Base-by-base conservation (phyloP, 2,329 filamentous ascomycete species). In the Aspergillus sp. region DNA sequence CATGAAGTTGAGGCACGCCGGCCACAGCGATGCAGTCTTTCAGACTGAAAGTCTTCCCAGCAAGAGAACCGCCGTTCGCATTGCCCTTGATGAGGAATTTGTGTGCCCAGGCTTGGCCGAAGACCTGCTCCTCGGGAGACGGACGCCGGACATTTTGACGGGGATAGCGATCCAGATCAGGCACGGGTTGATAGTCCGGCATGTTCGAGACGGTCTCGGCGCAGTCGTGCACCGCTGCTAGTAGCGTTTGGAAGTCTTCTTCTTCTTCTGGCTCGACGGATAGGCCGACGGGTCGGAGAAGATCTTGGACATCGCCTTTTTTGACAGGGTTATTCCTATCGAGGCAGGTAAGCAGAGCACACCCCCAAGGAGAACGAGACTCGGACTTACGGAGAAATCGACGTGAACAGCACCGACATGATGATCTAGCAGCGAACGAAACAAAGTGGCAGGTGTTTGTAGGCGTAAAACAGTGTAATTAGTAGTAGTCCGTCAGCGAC, bases 11-110 rank as follows among this genome's bases (percentile, higher is more conserved):
- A 0, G 83, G 82, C 1, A 86, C 80, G 0, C 78, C 80, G 1
- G 82, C 82, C 1, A 85, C 82, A 3, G 81, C 79, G 42, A 85
- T 80, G 31, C 82, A 83, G 62, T 86, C 84, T 65, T 85, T 85
- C 14, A 85, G 61, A 58, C 80, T 82, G 3, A 84, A 65, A 0
- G 76, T 80, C 53, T 81, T 84, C 0, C 78, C 80, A 54, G 62
- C 71, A n/a, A 82, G 58, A 4, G 55, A 32, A 3, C 66, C 68
- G 14, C 62, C 69, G 29, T 63, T 49, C 2, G 64, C 42, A 24
- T 69, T 71, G 26, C 70, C 79, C 49, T 70, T 70, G 49, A 84
- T 82, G 4, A 77, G 69, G 50, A 82, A 82, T 45, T 75, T 79
- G 64, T 83, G 81, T 1, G 81, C 81, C 82, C 82, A 84, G 0